A percentile compares a stretch with the other conserved stretches of the same genome.
Conservation (phyloP, 306 rosid species). For the Trichosanthes cucumerina region DNA sequence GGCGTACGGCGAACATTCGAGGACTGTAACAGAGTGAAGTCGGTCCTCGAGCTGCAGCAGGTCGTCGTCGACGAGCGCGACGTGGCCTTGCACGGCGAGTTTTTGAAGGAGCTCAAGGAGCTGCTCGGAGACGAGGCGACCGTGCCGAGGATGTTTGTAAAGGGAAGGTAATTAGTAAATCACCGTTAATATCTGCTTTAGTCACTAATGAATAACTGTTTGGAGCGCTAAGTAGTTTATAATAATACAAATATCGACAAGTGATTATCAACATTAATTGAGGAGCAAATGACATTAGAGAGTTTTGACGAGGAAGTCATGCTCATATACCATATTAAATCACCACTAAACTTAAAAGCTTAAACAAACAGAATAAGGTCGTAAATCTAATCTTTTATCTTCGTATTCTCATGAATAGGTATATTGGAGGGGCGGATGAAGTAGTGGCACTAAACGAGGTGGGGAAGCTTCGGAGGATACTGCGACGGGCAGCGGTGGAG, state of each 20-base stretch:
- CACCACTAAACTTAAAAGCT: not conserved
- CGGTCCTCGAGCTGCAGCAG: constrained; percentile 43
- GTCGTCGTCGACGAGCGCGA: constrained; percentile 78
- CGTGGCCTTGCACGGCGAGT: constrained; percentile 73
- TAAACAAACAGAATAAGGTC: too few relatives aligned
- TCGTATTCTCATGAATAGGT: not conserved
- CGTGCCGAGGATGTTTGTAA: constrained; percentile 66
- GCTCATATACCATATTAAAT: too few relatives aligned
- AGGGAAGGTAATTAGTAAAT: constrained; percentile 35
- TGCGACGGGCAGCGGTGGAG: constrained; percentile 47
- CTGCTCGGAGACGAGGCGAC: constrained; percentile 26
- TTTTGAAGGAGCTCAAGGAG: constrained; percentile 48
- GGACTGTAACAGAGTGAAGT: constrained; percentile 51
- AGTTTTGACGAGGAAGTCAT: too few relatives aligned
- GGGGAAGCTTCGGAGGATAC: constrained; percentile 45
- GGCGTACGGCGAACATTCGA: constrained; percentile 74
- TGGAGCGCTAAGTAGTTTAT: too few relatives aligned
- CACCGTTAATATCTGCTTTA: too few relatives aligned
- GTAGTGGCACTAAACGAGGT: constrained; percentile 52
- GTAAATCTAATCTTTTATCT: too few relatives aligned
- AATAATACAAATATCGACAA: too few relatives aligned
- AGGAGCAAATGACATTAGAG: too few relatives aligned
- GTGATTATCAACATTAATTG: too few relatives aligned
- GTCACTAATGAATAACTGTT: too few relatives aligned
- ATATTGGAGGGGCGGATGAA: constrained; percentile 61